A percentile compares a stretch with the other conserved stretches of the same genome.
Conservation (phyloP, 176 grass and related monocot species). For the Oryza nivara region DNA sequence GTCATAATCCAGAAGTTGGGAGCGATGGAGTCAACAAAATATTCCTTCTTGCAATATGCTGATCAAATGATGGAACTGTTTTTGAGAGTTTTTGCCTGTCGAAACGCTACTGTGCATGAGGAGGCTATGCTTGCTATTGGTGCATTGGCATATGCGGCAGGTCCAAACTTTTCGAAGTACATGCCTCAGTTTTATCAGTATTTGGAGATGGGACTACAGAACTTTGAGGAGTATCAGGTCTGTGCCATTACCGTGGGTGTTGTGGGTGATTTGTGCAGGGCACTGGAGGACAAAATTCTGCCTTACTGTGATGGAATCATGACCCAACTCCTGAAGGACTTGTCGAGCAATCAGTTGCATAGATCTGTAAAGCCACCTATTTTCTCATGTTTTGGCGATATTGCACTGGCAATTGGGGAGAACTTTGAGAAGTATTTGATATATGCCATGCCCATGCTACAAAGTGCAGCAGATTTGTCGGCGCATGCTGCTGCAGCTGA, state of each 20-base stretch:
- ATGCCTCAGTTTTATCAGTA: conserved; percentile 91
- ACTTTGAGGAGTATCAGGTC: conserved; percentile 93
- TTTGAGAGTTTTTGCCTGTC: conserved; percentile 80
- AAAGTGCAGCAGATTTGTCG: conserved; percentile 82
- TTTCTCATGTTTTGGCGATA: conserved; percentile 91
- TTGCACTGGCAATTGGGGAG: conserved; percentile 84
- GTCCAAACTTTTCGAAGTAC: conserved; percentile 76
- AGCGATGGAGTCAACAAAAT: conserved; percentile 70
- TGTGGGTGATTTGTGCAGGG: conserved; percentile 81
- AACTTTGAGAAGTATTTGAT: conserved; percentile 92
- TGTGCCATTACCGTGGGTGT: conserved; percentile 88
- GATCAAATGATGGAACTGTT: conserved; percentile 93
- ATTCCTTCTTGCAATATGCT: conserved; percentile 74
- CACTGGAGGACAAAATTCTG: conserved; percentile 84
- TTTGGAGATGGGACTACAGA: conserved; percentile 90
- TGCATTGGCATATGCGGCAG: conserved; percentile 84
- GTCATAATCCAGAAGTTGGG: conserved; percentile 90
- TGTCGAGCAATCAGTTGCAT: conserved; percentile 78
- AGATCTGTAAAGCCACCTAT: conserved; percentile 84
- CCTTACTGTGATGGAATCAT: conserved; percentile 86
- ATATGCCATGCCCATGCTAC: conserved; percentile 94
- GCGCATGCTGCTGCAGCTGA: conserved; percentile 58
- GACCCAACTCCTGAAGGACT: conserved; percentile 82
- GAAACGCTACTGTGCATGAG: conserved; percentile 84
- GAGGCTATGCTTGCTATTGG: conserved; percentile 94